A percentile compares a stretch with the other conserved stretches of the same genome.
phyloP scores from a whole-genome alignment of 805 yeast genomes.

The Myxozyma neotropica region DNA sequence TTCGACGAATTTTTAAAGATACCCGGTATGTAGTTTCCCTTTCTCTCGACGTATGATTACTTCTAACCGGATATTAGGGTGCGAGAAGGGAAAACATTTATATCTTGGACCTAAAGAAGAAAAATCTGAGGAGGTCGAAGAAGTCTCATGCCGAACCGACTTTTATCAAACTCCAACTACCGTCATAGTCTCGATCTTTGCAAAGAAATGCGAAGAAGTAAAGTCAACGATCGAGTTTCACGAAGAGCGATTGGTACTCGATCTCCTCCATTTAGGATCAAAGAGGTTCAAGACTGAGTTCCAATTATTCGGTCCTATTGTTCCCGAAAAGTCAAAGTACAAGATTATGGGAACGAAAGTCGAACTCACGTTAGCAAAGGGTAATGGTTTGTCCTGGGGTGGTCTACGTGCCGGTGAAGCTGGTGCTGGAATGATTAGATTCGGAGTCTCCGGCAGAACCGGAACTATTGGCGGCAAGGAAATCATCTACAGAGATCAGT shows the following conservation, averaged over 20 bases:
- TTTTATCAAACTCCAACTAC: conserved; percentile 38
- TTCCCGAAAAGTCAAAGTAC: conserved; percentile 35
- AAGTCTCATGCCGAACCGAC: conserved; percentile 35
- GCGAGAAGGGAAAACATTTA: conserved; percentile 33
- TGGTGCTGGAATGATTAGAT: conserved; percentile 38
- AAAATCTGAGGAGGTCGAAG: conserved; percentile 14
- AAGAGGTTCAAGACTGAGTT: conserved; percentile 31
- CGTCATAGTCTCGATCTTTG: conserved; percentile 37
- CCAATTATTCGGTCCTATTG: conserved; percentile 35
- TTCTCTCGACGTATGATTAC: background rate
- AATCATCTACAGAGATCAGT: conserved; percentile 30
- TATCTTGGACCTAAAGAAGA: conserved; percentile 29
- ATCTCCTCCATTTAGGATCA: conserved; percentile 29
- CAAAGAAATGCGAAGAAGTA: conserved; percentile 34
- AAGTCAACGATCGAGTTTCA: conserved; percentile 32
- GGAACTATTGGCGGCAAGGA: conserved; percentile 38
- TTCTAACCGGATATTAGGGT: conserved; percentile 7
- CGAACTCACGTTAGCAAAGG: conserved; percentile 34
- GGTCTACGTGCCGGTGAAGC: conserved; percentile 36
- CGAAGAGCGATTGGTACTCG: conserved; percentile 19
- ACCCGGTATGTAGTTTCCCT: conserved; percentile 21
- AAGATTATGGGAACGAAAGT: conserved; percentile 36
- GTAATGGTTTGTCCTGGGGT: conserved; percentile 35
- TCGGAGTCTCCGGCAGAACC: conserved; percentile 37
- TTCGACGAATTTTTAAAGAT: conserved; percentile 37